These are phyloP conservation scores for Monosporascus sp. DNA, from an alignment of 2,329 filamentous ascomycete species.

Conservation along the genomic window DNA sequence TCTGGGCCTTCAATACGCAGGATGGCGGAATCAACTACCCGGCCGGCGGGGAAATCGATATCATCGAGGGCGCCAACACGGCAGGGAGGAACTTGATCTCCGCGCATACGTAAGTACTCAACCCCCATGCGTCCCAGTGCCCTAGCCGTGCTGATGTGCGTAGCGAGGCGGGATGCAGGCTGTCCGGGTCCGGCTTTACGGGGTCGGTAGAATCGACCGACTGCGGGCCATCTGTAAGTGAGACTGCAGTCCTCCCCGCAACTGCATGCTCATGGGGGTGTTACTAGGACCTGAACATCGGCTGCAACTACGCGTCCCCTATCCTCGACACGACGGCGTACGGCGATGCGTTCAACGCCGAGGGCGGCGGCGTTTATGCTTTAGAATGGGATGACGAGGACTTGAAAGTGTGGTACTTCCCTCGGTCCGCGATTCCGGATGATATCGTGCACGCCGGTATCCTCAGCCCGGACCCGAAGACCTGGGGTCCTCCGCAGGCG, in stretches of 20 bases:
- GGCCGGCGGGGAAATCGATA: constrained; percentile 59
- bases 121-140: background rate
- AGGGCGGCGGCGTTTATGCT: constrained; percentile 63
- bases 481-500: constrained; percentile 66
- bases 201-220: constrained; percentile 17
- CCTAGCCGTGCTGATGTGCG: constrained; percentile 1
- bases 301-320: constrained; percentile 40
- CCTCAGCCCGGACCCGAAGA: constrained; percentile 54
- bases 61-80: constrained; percentile 65
- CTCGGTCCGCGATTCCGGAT: constrained; percentile 56
- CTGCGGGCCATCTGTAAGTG: constrained; percentile 22
- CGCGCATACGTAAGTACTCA: constrained; percentile 47
- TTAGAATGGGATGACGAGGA: constrained; percentile 64
- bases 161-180: constrained; percentile 17
- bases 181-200: constrained; percentile 17
- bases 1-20: constrained; percentile 42
- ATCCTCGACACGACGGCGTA: constrained; percentile 42
- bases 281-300: constrained; percentile 39
- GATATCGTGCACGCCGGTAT: constrained; percentile 52
- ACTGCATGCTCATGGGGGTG: constrained; percentile 2
- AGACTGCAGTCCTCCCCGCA: too few relatives aligned
- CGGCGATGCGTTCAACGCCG: constrained; percentile 62
- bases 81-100: constrained; percentile 57
- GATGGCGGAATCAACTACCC: constrained; percentile 53
- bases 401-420: constrained; percentile 75